These are phyloP conservation scores for Exophiala bonariae DNA, from an alignment of 2,329 filamentous ascomycete genomes.

Conservation along the genomic window DNA sequence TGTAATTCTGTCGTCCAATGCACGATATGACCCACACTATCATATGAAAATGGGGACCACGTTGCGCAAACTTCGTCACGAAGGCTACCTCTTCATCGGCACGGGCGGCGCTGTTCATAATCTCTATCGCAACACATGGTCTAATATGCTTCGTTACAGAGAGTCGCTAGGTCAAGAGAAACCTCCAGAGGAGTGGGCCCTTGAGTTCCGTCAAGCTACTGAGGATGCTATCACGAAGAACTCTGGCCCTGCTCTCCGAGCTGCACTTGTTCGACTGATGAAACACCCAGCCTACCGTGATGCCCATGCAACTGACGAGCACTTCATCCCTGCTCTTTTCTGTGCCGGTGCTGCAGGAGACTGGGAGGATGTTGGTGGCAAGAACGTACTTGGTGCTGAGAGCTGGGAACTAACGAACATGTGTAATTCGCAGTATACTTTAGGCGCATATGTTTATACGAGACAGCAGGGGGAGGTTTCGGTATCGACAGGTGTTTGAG, in stretches of 20 bases:
- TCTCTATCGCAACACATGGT: constrained; percentile 62
- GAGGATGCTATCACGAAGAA: constrained; percentile 59
- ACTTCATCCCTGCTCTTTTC: constrained; percentile 67
- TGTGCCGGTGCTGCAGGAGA: constrained; percentile 58
- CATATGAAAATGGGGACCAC: constrained; percentile 58
- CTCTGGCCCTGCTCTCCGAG: constrained; percentile 54
- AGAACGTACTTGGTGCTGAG: constrained; percentile 54
- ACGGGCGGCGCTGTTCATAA: constrained; percentile 39
- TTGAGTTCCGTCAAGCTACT: constrained; percentile 66
- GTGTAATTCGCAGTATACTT: constrained; percentile 61
- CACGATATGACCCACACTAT: constrained; percentile 56
- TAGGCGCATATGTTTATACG: constrained; percentile 38
- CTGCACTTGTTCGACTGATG: constrained; percentile 62
- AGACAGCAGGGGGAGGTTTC: too few species aligned
- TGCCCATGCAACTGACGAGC: constrained; percentile 68
- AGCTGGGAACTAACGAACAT: constrained; percentile 64
- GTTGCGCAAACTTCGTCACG: constrained; percentile 54
- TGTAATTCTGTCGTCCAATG: constrained; percentile 57
- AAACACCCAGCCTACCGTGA: constrained; percentile 66
- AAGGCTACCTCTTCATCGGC: constrained; percentile 59
- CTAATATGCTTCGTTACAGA: constrained; percentile 60
- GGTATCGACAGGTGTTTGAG: too few species aligned
- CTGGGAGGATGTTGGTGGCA: constrained; percentile 44
- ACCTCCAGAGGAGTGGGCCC: constrained; percentile 59
- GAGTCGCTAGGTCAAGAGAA: constrained; percentile 63